Percentiles rank a stretch among this genome's conserved stretches.
Conservation (phyloP, 768 basidiomycete genomes). For the Leccinum barrowsii region DNA sequence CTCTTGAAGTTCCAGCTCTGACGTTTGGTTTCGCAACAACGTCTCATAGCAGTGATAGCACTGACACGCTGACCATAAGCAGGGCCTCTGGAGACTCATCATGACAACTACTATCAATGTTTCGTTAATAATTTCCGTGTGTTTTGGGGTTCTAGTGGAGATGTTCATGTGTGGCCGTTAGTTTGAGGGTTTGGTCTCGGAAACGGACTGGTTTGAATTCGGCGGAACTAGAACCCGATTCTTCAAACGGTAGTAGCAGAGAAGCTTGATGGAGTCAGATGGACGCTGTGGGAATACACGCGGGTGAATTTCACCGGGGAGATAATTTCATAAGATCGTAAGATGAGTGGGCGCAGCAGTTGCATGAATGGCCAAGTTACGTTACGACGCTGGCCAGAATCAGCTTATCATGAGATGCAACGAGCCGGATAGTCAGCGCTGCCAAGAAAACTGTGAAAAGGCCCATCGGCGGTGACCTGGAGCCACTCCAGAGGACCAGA, state of each 20-base stretch:
- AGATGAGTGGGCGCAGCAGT: neutral
- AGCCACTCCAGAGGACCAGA: neutral
- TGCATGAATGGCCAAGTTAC: too few relatives aligned
- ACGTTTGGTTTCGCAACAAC: neutral
- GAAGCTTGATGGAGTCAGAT: neutral
- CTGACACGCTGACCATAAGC: neutral
- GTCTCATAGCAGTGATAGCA: neutral
- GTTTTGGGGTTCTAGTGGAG: neutral
- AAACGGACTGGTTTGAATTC: neutral
- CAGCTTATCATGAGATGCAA: neutral
- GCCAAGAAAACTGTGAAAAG: neutral
- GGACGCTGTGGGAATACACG: too few relatives aligned
- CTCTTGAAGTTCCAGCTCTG: neutral
- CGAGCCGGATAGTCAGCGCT: neutral
- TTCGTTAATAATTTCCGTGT: neutral
- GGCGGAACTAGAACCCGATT: neutral
- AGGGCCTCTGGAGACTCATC: neutral
- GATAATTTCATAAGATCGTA: neutral
- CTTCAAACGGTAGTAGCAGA: neutral
- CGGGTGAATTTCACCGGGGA: too few relatives aligned
- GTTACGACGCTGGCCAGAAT: too few relatives aligned
- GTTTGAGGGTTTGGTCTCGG: neutral
- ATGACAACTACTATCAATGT: neutral
- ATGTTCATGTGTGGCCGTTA: neutral
- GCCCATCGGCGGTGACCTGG: neutral